phyloP scores from a whole-genome alignment of 306 rosid species.

The Hylodesmum podocarpum region DNA sequence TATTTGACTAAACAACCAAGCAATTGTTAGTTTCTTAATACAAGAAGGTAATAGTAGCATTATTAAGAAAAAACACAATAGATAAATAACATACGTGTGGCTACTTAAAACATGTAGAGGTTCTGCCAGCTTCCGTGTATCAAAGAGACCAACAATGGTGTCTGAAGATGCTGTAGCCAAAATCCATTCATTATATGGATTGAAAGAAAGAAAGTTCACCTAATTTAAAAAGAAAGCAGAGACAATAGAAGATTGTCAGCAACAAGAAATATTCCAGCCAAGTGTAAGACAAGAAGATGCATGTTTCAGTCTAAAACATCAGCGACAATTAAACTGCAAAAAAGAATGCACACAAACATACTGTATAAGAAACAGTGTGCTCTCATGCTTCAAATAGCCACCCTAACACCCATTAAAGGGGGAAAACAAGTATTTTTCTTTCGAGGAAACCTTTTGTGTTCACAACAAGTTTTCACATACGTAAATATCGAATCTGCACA shows the following conservation, averaged over 20 bases:
- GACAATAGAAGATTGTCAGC: background rate
- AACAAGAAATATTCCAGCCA: background rate
- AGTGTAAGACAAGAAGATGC: background rate
- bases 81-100: slow-evolving; percentile 62
- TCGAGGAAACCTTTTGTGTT: background rate
- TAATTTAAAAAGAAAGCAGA: slow-evolving; percentile 32
- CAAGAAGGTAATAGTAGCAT: background rate
- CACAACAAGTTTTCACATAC: background rate
- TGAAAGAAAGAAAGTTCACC: slow-evolving; percentile 91
- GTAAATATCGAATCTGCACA: background rate
- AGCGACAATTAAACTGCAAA: slow-evolving; percentile 2
- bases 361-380: background rate
- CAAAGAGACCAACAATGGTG: slow-evolving; percentile 74
- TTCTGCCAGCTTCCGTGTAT: slow-evolving; percentile 63
- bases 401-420: no score
- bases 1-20: background rate
- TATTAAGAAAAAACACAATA: background rate
- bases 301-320: background rate
- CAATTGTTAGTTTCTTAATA: background rate
- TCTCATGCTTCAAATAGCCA: background rate
- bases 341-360: background rate
- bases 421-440: no score
- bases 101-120: slow-evolving; percentile 77
- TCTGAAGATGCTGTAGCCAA: slow-evolving; percentile 97
- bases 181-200: slow-evolving; percentile 80